Percentiles rank a stretch among this genome's conserved stretches.
These are phyloP conservation scores for Xylariaceae sp. DNA, from an alignment of 2,329 filamentous ascomycete genomes.

Conservation along the genomic window DNA sequence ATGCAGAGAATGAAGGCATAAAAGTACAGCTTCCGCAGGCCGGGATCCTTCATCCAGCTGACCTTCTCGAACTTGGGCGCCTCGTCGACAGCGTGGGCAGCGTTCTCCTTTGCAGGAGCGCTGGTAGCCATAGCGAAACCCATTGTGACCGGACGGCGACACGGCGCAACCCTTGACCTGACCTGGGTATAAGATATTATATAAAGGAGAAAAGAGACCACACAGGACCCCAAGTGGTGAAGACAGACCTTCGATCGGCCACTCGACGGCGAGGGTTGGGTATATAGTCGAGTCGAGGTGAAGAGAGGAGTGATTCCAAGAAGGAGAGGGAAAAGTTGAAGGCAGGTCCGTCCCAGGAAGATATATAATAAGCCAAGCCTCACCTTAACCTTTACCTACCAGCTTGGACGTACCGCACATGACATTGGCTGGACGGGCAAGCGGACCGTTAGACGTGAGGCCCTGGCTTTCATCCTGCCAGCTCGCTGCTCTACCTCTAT, in stretches of 20 bases:
- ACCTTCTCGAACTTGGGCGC: slow-evolving; percentile 47
- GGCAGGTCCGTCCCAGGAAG: slow-evolving; percentile 10
- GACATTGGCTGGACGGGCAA: slow-evolving; percentile 20
- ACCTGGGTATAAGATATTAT: too few species aligned
- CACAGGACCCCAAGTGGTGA: too few species aligned
- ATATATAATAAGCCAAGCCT: slow-evolving; percentile 19
- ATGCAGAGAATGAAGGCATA: slow-evolving; percentile 46
- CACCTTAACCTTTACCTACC: neutral
- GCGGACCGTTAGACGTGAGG: slow-evolving; percentile 26
- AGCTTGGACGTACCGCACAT: neutral
- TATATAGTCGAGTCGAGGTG: too few species aligned
- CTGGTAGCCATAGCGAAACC: slow-evolving; percentile 14
- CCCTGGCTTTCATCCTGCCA: slow-evolving; percentile 12
- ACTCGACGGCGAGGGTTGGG: slow-evolving; percentile 1
- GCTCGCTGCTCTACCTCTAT: slow-evolving; percentile 9
- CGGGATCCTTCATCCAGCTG: slow-evolving; percentile 49
- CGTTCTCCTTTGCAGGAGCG: slow-evolving; percentile 13
- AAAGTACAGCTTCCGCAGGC: slow-evolving; percentile 51
- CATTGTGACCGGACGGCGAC: too few species aligned
- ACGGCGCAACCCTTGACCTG: too few species aligned
- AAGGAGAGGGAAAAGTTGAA: slow-evolving; percentile 3
- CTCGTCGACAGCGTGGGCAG: slow-evolving; percentile 37
- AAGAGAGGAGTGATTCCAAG: slow-evolving; percentile 3
- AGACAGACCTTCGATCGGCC: slow-evolving; percentile 6
- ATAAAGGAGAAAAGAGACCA: too few species aligned